A percentile compares a stretch with the other conserved stretches of the same genome.
Conservation (phyloP, 2,329 filamentous ascomycete genomes). For the Conoideocrella luteorostrata region DNA sequence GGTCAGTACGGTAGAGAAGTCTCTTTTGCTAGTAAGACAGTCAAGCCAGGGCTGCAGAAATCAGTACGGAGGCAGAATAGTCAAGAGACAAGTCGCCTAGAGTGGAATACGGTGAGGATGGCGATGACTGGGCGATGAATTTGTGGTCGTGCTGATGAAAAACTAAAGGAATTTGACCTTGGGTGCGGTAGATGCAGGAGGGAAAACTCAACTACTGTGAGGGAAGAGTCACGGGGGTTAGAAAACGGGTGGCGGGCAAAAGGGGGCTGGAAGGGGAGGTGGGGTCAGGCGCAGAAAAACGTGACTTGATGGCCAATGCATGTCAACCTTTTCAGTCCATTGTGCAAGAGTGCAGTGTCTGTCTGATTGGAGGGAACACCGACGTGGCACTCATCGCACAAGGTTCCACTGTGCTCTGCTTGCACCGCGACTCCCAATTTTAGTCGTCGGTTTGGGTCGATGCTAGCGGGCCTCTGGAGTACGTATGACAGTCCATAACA, state of each 20-base stretch:
- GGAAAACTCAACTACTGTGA: background rate
- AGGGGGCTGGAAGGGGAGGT: no score
- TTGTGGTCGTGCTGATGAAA: background rate
- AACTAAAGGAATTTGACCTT: slow-evolving; percentile 1
- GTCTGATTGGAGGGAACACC: no score
- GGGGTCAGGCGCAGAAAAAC: slow-evolving; percentile 6
- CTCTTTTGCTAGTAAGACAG: slow-evolving; percentile 2
- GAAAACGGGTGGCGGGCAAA: slow-evolving; percentile 5
- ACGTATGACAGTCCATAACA: no score
- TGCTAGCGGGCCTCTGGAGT: no score
- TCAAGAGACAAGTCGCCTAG: background rate
- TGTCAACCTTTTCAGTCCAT: no score
- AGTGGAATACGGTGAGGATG: no score
- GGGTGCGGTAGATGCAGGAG: slow-evolving; percentile 1
- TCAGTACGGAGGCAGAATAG: slow-evolving; percentile 1
- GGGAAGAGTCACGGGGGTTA: background rate
- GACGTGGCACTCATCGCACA: no score
- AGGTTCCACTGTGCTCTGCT: no score
- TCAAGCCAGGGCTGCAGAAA: background rate
- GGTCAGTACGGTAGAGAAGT: background rate
- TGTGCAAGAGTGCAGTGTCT: no score
- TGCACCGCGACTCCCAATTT: no score
- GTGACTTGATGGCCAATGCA: slow-evolving; percentile 5
- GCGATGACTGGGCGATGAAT: slow-evolving; percentile 1
- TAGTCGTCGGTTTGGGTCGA: background rate